Percentiles rank a stretch among this genome's conserved stretches.
These are phyloP conservation scores for Collybiopsis luxurians DNA, from an alignment of 768 basidiomycete species.

Conservation along the genomic window DNA sequence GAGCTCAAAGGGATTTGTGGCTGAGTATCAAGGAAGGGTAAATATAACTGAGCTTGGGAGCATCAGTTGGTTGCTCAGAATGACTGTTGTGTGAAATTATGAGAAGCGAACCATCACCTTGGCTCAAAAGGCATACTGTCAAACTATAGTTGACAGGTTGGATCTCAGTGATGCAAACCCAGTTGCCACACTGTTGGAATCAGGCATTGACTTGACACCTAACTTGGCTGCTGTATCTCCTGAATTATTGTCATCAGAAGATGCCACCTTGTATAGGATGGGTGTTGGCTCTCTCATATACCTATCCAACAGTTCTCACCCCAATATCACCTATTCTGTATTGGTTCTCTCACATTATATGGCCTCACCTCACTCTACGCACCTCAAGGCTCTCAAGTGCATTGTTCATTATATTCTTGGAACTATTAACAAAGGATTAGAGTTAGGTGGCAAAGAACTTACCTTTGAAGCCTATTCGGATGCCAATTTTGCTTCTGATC, in stretches of 20 bases:
- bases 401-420: too few relatives aligned
- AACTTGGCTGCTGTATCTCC: neutral
- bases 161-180: too few relatives aligned
- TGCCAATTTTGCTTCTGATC: too few relatives aligned
- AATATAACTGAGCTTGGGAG: constrained; percentile 17
- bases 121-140: constrained; percentile 15
- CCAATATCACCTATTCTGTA: too few relatives aligned
- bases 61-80: constrained; percentile 17
- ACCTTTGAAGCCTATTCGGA: too few relatives aligned
- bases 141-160: too few relatives aligned
- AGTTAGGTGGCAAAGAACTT: too few relatives aligned
- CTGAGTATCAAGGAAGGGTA: constrained; percentile 13
- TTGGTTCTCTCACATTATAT: constrained; percentile 20
- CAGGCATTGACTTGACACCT: neutral
- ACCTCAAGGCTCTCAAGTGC: constrained; percentile 25
- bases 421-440: constrained; percentile 26
- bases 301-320: too few relatives aligned
- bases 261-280: too few relatives aligned
- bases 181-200: too few relatives aligned
- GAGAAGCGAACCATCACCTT: constrained; percentile 13
- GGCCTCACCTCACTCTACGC: constrained; percentile 18
- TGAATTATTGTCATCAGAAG: neutral
- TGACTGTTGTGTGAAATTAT: constrained; percentile 15
- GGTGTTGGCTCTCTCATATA: too few relatives aligned
- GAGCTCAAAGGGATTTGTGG: too few relatives aligned